Evolutionary conservation across 2,329 filamentous ascomycete genomes (phyloP).

Genomic region (Sporothrix globosa): DNA sequence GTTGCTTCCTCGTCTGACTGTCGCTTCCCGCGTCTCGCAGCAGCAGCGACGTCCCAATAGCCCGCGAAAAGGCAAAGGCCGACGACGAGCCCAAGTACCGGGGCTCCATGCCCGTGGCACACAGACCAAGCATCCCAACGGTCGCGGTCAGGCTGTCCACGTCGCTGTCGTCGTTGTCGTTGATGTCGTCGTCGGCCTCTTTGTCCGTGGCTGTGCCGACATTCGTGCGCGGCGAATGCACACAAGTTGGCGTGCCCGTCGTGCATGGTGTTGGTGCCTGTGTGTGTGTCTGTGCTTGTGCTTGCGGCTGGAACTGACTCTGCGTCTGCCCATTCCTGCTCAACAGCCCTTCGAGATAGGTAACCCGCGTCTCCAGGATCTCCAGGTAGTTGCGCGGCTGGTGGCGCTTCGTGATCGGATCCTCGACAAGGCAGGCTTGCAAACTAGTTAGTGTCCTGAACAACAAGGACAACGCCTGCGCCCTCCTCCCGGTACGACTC

Average conservation of each 20-base stretch:
- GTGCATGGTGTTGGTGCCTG: neutral
- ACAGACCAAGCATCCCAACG: constrained; percentile 40
- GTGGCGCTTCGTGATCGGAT: constrained; percentile 39
- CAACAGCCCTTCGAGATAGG: constrained; percentile 37
- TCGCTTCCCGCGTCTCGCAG: neutral
- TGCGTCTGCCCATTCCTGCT: too few species aligned
- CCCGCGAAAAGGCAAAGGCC: constrained; percentile 43
- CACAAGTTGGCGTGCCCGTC: constrained; percentile 10
- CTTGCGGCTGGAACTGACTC: neutral
- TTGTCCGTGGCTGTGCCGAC: too few species aligned
- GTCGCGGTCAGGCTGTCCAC: neutral
- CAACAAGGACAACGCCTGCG: too few species aligned
- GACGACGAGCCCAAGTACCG: constrained; percentile 47
- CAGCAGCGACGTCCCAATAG: constrained; percentile 38
- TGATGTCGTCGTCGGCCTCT: too few species aligned
- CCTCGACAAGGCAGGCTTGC: constrained; percentile 38
- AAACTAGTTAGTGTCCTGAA: too few species aligned
- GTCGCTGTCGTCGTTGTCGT: neutral
- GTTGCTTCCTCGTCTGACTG: too few species aligned
- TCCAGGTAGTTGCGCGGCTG: constrained; percentile 43
- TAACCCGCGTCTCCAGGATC: constrained; percentile 40
- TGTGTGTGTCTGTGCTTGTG: too few species aligned
- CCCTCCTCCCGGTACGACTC: too few species aligned
- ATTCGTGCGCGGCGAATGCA: neutral
- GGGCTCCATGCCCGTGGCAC: constrained; percentile 43